Evolutionary conservation across 345 rosid genomes (phyloP).

Genomic region (Murraya paniculata): DNA sequence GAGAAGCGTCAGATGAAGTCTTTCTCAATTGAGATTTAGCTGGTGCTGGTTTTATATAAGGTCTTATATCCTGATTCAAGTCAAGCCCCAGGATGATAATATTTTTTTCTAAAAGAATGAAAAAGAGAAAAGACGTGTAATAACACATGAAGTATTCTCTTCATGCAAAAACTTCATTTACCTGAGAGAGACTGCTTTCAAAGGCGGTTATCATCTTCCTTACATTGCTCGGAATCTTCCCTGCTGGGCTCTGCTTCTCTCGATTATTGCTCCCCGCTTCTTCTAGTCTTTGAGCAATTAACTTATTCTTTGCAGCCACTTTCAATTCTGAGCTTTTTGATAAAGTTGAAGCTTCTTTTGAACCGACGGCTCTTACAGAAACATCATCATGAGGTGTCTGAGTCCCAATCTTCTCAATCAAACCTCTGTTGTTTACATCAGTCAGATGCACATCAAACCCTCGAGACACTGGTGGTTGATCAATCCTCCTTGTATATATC

Average conservation of each 20-base stretch:
- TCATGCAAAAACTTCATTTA: slow-evolving; percentile 18
- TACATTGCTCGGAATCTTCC: slow-evolving; percentile 55
- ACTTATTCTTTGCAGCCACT: slow-evolving; percentile 12
- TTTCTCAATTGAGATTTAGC: slow-evolving; percentile 28
- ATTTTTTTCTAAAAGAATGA: no score
- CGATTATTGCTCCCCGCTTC: slow-evolving; percentile 15
- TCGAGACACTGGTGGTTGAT: slow-evolving; percentile 10
- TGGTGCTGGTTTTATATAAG: slow-evolving; percentile 34
- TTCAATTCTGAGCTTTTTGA: slow-evolving; percentile 16
- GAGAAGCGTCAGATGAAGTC: slow-evolving; percentile 25
- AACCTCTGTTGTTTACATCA: slow-evolving; percentile 10
- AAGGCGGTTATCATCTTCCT: slow-evolving; percentile 75
- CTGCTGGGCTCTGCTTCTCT: slow-evolving; percentile 25
- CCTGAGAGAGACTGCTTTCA: slow-evolving; percentile 68
- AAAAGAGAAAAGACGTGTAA: slow-evolving; percentile 2
- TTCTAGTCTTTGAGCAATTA: slow-evolving; percentile 11
- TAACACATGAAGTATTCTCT: slow-evolving; percentile 1
- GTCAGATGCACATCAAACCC: slow-evolving; percentile 10
- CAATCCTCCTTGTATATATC: slow-evolving; percentile 32
- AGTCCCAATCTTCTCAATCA: slow-evolving; percentile 13
- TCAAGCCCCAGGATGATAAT: slow-evolving; percentile 12
- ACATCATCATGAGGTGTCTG: slow-evolving; percentile 20
- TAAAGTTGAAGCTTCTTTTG: slow-evolving; percentile 19
- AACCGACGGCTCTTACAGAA: slow-evolving; percentile 13
- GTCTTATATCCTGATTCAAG: slow-evolving; percentile 45